Evolutionary conservation across 1,284 basidiomycete species (phyloP), one percentile per base, ranked within the genome.

Genomic region (Cystobasidiaceae sp.): DNA sequence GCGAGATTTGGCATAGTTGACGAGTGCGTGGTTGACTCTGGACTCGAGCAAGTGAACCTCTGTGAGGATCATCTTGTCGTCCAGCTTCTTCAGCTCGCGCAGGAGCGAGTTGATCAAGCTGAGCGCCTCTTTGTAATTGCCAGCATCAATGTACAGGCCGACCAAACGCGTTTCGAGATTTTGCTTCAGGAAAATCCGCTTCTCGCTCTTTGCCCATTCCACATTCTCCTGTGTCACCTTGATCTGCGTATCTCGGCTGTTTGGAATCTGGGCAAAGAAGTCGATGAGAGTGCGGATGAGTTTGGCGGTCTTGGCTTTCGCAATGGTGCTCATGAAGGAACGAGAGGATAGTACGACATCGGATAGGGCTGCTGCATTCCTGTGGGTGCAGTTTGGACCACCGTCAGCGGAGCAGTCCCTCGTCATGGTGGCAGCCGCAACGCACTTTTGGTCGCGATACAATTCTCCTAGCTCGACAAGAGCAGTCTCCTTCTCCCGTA

Each of bases 301-400:
- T 80, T 97, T 97, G 2, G 94, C 93, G 0, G 94, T 97, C 80
- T 98, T 98, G 7, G 96, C 94, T 78, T 98, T 98, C 27, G 94
- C 93, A 1, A 93, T 92, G 15, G 88, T 88, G 0, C 89, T 88
- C 86, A 97, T 92, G 80, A 96, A 94, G 0, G 86, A 83, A 59
- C 93, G 82, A 0, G 91, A 94, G 32, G 88, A 83, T 0, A 86
- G 88, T 60, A 97, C 90, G 13, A 96, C 86, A 66, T 90, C 84
- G 1, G 93, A 90, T 1, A 98, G 82, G 25, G 88, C 89, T 68
- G 86, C 78, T 4, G 90, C 86, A 79, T 97, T 89, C 73, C 90
- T 93, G 70, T 5, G 32, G 41, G 30, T 28, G n/a, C 52, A 56
- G 52, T 28, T 30, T 56, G 6, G 19, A 43, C n/a, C n/a, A 28